Evolutionary conservation across 331 rosid species (phyloP).

Genomic region (Acacia concinna): DNA sequence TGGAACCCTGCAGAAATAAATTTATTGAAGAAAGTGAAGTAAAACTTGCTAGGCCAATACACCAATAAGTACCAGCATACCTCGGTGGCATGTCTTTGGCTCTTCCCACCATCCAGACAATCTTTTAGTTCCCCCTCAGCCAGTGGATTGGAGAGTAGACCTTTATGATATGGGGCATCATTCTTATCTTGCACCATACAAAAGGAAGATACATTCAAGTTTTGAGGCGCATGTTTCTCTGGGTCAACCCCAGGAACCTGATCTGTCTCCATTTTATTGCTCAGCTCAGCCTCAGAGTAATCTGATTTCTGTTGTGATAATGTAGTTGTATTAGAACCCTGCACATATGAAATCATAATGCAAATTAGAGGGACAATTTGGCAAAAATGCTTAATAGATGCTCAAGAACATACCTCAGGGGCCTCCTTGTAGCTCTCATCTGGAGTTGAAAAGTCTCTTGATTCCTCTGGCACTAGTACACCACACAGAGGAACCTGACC

Average conservation of each 20-base stretch:
- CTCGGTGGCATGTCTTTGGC: slow-evolving; percentile 35
- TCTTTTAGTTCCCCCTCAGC: slow-evolving; percentile 36
- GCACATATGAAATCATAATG: slow-evolving; percentile 19
- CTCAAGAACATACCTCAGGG: slow-evolving; percentile 32
- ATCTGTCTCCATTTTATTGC: slow-evolving; percentile 31
- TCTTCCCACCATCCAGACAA: slow-evolving; percentile 33
- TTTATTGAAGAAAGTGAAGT: slow-evolving; percentile 3
- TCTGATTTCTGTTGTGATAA: slow-evolving; percentile 26
- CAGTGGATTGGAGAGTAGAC: slow-evolving; percentile 16
- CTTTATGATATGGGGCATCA: slow-evolving; percentile 29
- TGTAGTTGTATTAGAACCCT: slow-evolving; percentile 31
- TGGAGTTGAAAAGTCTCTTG: slow-evolving; percentile 21
- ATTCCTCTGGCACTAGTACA: slow-evolving; percentile 31
- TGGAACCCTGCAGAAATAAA: slow-evolving; percentile 19
- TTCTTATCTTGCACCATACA: slow-evolving; percentile 34
- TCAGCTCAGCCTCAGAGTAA: slow-evolving; percentile 31
- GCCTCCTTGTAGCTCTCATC: slow-evolving; percentile 21
- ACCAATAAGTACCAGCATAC: slow-evolving; percentile 27
- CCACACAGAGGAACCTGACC: slow-evolving; percentile 34
- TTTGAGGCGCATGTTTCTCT: slow-evolving; percentile 15
- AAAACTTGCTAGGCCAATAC: neutral
- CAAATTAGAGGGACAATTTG: neutral
- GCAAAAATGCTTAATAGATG: neutral
- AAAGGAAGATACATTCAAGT: slow-evolving; percentile 25
- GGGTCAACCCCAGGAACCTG: slow-evolving; percentile 34